These are phyloP conservation scores for Fraxinus baroniana DNA, from an alignment of 305 asterid genomes.

Conservation along the genomic window DNA sequence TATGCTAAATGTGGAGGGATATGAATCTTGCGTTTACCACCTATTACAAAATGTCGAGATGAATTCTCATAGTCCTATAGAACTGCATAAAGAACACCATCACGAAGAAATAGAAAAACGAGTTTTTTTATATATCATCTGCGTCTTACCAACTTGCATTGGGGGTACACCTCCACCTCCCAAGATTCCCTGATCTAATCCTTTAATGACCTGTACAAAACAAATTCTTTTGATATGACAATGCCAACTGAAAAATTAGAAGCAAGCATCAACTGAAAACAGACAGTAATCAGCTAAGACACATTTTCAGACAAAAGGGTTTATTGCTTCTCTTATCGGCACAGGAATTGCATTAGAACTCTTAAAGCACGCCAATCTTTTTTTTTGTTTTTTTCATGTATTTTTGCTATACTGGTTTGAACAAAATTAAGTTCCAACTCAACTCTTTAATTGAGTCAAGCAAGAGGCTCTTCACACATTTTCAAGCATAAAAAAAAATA, in stretches of 20 bases:
- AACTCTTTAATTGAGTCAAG: background rate
- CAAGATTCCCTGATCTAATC: conserved; percentile 83
- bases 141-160: conserved; percentile 69
- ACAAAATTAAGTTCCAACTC: background rate
- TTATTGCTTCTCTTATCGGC: background rate
- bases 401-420: background rate
- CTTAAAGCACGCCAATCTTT: background rate
- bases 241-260: background rate
- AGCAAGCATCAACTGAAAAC: background rate
- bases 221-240: background rate
- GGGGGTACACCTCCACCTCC: conserved; percentile 93
- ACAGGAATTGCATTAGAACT: background rate
- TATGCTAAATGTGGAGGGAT: conserved; percentile 85
- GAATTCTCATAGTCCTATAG: background rate
- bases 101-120: background rate
- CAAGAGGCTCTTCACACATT: background rate
- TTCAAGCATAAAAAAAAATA: background rate
- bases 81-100: background rate
- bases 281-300: background rate
- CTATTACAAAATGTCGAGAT: conserved; percentile 30
- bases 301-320: background rate
- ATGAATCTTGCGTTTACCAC: conserved; percentile 79
- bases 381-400: no score
- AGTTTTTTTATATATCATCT: background rate
- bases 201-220: conserved; percentile 62